These are phyloP conservation scores for Flaveria trinervia DNA, from an alignment of 129 eudicot genomes.

Conservation along the genomic window DNA sequence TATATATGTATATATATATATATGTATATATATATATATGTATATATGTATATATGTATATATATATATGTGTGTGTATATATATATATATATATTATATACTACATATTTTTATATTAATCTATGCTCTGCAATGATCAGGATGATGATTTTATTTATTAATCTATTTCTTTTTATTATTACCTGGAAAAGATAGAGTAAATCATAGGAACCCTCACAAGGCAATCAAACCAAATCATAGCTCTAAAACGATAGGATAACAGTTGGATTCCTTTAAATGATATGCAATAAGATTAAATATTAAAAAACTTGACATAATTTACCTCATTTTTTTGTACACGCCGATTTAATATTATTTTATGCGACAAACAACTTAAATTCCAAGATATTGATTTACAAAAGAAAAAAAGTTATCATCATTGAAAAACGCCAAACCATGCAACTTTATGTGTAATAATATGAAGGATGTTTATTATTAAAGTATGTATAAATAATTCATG, in stretches of 20 bases:
- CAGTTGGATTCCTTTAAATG: neutral
- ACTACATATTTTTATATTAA: no score
- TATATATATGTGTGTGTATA: no score
- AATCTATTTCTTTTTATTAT: neutral
- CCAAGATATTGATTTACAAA: neutral
- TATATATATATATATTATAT: no score
- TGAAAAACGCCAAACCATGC: neutral
- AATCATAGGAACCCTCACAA: conserved; percentile 23
- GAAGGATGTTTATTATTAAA: neutral
- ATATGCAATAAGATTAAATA: neutral
- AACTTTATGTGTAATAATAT: neutral
- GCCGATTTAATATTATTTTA: neutral
- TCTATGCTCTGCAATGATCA: no score
- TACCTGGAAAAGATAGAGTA: conserved; percentile 22
- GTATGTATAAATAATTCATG: neutral
- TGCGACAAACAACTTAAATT: neutral
- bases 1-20: neutral
- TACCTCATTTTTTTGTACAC: neutral
- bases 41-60: no score
- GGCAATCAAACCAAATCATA: conserved; percentile 25
- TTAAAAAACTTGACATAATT: neutral
- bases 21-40: neutral
- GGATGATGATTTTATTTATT: neutral
- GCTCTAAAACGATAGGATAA: conserved; percentile 16
- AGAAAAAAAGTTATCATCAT: neutral